These are phyloP conservation scores for Scenedesmus sp. DNA, from an alignment of 163 green algal species.

Conservation along the genomic window DNA sequence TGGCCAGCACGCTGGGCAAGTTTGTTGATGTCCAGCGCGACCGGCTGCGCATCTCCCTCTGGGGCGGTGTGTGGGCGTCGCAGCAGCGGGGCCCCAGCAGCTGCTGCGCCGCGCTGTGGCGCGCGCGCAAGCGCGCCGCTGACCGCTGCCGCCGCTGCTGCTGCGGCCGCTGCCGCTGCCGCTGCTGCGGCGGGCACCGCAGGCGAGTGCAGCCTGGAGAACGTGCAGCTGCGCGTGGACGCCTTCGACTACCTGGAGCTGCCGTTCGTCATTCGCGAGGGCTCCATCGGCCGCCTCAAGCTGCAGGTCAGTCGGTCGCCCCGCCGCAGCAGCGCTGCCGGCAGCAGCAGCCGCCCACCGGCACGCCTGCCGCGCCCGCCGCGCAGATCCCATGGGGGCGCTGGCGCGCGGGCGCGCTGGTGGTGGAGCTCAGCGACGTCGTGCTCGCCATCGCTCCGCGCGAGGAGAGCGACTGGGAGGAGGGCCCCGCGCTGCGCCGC, in stretches of 20 bases:
- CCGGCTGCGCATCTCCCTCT: constrained; percentile 83
- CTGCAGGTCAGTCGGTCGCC: constrained; percentile 60
- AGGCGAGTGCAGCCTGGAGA: constrained; percentile 74
- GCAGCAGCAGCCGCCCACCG: background rate
- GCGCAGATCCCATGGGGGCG: constrained; percentile 71
- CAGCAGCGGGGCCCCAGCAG: background rate
- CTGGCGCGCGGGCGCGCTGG: constrained; percentile 59
- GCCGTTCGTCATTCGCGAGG: constrained; percentile 74
- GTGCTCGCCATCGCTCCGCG: constrained; percentile 52
- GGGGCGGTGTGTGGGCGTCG: constrained; percentile 68
- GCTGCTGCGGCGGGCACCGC: background rate
- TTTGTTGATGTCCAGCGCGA: constrained; percentile 89
- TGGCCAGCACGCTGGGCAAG: constrained; percentile 79
- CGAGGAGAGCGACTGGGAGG: constrained; percentile 68
- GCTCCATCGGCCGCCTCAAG: constrained; percentile 73
- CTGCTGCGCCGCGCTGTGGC: too few species aligned
- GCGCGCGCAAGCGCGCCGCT: background rate
- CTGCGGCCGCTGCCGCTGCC: too few species aligned
- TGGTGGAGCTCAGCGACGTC: constrained; percentile 73
- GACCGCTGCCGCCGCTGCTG: too few species aligned
- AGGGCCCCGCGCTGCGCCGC: constrained; percentile 59
- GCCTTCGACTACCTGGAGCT: constrained; percentile 88
- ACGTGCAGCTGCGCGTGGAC: constrained; percentile 79
- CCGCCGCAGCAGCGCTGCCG: background rate
- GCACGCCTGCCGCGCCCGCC: background rate